Evolutionary conservation across 805 yeast genomes (phyloP), one percentile per base, ranked within the genome.

Genomic region (Wickerhamiella qilinensis): DNA sequence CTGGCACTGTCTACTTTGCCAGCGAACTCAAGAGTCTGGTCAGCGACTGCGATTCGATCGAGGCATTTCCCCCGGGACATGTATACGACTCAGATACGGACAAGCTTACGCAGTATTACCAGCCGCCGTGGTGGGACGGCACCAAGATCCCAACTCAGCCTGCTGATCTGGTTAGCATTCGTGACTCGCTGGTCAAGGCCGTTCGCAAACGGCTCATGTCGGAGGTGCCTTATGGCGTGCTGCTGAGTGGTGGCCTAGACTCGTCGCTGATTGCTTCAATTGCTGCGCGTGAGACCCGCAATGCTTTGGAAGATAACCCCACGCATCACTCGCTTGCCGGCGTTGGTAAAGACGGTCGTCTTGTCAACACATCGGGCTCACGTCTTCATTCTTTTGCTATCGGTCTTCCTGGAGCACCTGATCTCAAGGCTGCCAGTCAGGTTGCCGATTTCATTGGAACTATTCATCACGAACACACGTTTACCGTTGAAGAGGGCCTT

Each of bases 181-280:
- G 95, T 62, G 79, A 77, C 53, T 60, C 82, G 36, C 71, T 91
- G 58, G 98, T 91, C 63, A 65, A 79, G 64, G 85, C 98, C 36
- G 99, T 91, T 40, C 80, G 98, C 70, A 91, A 91, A 81, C 80
- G 98, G 71, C 73, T 91, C 55, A 91, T 91, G 99, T 91, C 97
- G 40, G 99, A 91, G 68, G 99, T 91, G 45, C 97, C 99, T 40
- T 91, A 83, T 62, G 99, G 99, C 67, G 99, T 91, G 35, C 68
- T 91, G 51, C 69, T 91, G 50, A 84, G 95, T 18, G 99, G 99
- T 58, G 99, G 99, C 49, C 73, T 91, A 55, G 99, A 91, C 61
- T 85, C 96, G 35, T 84, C 95, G 18, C 69, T 91, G 62, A 91
- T 91, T 59, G 98, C 98, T 16, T 62, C 98, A 33, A 91, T 91